Base-by-base conservation (phyloP, 225 moss, liverwort and hornwort genomes). In the Takakia lepidozioides region DNA sequence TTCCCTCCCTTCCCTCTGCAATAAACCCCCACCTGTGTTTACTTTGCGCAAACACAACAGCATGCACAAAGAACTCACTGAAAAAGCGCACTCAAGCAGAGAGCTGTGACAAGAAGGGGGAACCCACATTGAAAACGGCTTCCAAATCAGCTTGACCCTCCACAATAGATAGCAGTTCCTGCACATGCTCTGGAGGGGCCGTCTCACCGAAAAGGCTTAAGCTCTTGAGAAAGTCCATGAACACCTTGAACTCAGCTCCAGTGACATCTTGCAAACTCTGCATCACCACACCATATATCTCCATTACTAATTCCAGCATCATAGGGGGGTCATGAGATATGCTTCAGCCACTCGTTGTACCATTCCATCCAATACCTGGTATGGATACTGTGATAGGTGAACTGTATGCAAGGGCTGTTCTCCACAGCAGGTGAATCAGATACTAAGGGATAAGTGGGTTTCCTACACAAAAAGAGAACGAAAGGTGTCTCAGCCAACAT, bases 221-320 rank as follows among this genome's bases (percentile, higher is more conserved):
- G 58, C 83, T 83, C 72, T 85, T 99, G 5, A 99, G 76, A 52
- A 99, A 99, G 68, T 99, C 91, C 98, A 99, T 99, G 51, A 99
- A 99, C 98, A 99, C 91, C 69, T 99, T 99, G 62, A 99, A 99
- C 57, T 99, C 98, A 29, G 98, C 98, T 67, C 91, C 91, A 45
- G 98, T 99, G 47, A 99, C 98, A 82, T 99, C 98, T 88, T 99
- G 91, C 70, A 99, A 73, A 85, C 91, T 91, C 98, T 99, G 95
- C 76, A 78, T 66, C 48, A 68, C 70, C 64, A 73, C n/a, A n/a
- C n/a, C n/a, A n/a, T n/a, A n/a, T n/a, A n/a, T n/a, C n/a, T n/a
- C n/a, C n/a, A n/a, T n/a, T n/a, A n/a, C n/a, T n/a, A n/a, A n/a
- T n/a, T n/a, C n/a, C n/a, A n/a, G n/a, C n/a, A n/a, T n/a, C n/a